Evolutionary conservation across 1,284 basidiomycete genomes (phyloP).

Genomic region (Sporisorium scitamineum): DNA sequence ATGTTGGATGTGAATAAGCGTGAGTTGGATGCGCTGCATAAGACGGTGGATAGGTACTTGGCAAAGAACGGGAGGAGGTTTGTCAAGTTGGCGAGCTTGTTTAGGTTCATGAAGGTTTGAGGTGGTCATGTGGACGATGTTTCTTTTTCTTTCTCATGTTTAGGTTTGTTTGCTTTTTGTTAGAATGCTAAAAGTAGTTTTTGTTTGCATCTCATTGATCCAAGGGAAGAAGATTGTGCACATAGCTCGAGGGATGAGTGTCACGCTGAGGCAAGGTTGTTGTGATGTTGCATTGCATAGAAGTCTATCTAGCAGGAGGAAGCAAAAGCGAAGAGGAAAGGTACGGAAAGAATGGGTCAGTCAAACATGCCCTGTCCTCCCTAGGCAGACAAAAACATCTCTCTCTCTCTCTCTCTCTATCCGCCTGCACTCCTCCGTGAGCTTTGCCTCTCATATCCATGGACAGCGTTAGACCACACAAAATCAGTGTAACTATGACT

Average conservation of each 20-base stretch:
- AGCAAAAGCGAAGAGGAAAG: not conserved
- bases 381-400: not conserved
- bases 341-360: not conserved
- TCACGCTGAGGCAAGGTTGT: not conserved
- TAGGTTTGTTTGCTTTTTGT: too few species aligned
- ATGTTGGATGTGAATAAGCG: slow-evolving; percentile 37
- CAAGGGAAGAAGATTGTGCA: not conserved
- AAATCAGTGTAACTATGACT: slow-evolving; percentile 54
- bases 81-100: slow-evolving; percentile 63
- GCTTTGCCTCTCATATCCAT: too few species aligned
- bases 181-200: not conserved
- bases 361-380: not conserved
- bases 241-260: too few species aligned
- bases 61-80: slow-evolving; percentile 61
- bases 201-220: not conserved
- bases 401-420: not conserved
- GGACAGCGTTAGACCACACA: too few species aligned
- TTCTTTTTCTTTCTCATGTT: not conserved
- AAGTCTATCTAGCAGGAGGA: not conserved
- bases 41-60: slow-evolving; percentile 59
- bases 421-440: not conserved
- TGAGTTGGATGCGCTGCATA: slow-evolving; percentile 32
- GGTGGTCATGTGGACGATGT: not conserved
- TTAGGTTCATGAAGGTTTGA: slow-evolving; percentile 61
- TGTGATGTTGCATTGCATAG: not conserved